Evolutionary conservation across 2,329 filamentous ascomycete genomes (phyloP).

Genomic region (Xylaria digitata): DNA sequence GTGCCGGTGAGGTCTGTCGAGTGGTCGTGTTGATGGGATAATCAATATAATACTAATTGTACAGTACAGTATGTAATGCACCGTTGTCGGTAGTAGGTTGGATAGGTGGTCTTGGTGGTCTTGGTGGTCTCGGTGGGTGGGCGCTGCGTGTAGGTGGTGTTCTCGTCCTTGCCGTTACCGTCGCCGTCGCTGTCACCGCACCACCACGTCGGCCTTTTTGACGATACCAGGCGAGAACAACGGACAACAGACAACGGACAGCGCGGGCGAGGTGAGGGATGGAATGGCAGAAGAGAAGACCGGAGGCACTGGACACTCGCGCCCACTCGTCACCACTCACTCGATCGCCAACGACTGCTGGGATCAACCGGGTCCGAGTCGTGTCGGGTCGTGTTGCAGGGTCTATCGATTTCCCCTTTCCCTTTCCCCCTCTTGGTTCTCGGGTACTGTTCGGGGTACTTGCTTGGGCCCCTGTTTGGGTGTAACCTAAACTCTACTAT

Average conservation of each 20-base stretch:
- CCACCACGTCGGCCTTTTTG: slow-evolving; percentile 1
- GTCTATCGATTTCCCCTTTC: slow-evolving; percentile 18
- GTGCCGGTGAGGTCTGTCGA: slow-evolving; percentile 6
- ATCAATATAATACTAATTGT: slow-evolving; percentile 7
- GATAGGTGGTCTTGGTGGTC: neutral
- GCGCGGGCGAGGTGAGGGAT: neutral
- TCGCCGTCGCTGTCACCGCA: slow-evolving; percentile 16
- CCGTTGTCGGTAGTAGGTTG: neutral
- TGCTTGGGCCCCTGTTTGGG: slow-evolving; percentile 10
- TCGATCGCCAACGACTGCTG: slow-evolving; percentile 8
- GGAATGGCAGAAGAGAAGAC: neutral
- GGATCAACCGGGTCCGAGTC: slow-evolving; percentile 5
- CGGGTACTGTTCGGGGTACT: neutral
- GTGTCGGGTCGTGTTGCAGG: slow-evolving; percentile 22
- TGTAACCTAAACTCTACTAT: slow-evolving; percentile 20
- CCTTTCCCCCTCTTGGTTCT: slow-evolving; percentile 7
- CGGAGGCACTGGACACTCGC: neutral
- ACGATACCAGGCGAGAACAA: slow-evolving; percentile 6
- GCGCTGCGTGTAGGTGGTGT: neutral
- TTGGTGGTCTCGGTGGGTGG: neutral
- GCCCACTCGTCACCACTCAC: neutral
- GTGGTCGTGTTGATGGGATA: slow-evolving; percentile 8
- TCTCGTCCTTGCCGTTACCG: slow-evolving; percentile 8
- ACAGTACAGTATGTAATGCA: slow-evolving; percentile 1
- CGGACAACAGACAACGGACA: neutral